A percentile compares a stretch with the other conserved stretches of the same genome.
Conservation (phyloP, 257 asterid genomes). For the Jacaranda copaia region DNA sequence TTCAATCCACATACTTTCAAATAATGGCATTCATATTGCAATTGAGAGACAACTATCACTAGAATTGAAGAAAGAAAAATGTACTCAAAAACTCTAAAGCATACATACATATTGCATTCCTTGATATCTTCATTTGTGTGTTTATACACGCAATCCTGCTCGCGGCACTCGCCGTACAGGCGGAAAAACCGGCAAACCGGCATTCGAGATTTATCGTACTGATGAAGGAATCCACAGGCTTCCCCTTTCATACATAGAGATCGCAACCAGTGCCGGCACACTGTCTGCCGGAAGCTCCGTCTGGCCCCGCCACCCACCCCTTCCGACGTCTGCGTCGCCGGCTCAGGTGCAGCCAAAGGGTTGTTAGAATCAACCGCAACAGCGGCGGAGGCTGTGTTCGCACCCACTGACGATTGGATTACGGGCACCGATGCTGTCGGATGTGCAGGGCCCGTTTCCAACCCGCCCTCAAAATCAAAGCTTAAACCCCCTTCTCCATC, state of each 20-base stretch:
- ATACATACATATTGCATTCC: constrained; percentile 65
- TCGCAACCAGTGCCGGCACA: constrained; percentile 91
- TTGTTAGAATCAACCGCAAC: constrained; percentile 19
- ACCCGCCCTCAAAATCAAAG: constrained; percentile 78
- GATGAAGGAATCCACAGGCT: constrained; percentile 91
- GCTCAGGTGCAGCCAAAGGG: constrained; percentile 23
- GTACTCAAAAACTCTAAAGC: neutral
- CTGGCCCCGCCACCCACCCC: constrained; percentile 42
- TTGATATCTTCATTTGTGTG: constrained; percentile 74
- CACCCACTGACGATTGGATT: constrained; percentile 40
- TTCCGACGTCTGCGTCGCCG: constrained; percentile 32
- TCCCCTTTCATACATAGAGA: constrained; percentile 93
- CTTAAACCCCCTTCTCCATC: constrained; percentile 78
- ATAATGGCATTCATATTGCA: neutral
- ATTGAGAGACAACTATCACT: neutral
- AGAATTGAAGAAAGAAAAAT: neutral
- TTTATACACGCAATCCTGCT: constrained; percentile 76
- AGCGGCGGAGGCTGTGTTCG: constrained; percentile 21
- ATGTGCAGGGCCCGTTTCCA: constrained; percentile 57
- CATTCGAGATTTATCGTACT: constrained; percentile 90
- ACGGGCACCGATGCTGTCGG: constrained; percentile 73
- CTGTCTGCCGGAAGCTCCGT: constrained; percentile 86
- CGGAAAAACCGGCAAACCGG: constrained; percentile 86
- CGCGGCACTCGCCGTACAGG: constrained; percentile 71
- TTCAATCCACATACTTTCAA: constrained; percentile 10